phyloP scores from a whole-genome alignment of 2,329 filamentous ascomycete genomes.

The Botryotinia calthae region DNA sequence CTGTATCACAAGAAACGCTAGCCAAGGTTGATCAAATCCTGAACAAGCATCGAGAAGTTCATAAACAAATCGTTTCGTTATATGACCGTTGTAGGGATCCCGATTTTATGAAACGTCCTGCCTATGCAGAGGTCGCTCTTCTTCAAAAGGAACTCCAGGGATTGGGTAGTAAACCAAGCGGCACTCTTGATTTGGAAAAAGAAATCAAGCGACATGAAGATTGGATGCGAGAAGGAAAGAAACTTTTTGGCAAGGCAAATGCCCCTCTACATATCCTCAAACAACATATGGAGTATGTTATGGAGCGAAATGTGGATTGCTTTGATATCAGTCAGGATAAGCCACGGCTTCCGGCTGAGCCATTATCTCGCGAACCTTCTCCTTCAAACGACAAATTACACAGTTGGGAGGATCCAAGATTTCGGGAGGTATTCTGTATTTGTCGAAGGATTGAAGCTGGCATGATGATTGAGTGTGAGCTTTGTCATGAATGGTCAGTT shows the following conservation, averaged over 20 bases:
- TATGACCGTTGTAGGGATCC: conserved; percentile 73
- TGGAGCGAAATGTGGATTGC: conserved; percentile 84
- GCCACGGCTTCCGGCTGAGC: conserved; percentile 85
- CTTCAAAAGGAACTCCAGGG: conserved; percentile 67
- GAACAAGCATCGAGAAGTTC: conserved; percentile 92
- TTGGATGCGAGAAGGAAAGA: conserved; percentile 98
- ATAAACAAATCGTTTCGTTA: conserved; percentile 80
- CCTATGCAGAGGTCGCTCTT: conserved; percentile 74
- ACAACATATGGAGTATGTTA: conserved; percentile 88
- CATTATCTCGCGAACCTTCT: conserved; percentile 78
- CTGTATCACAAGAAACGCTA: conserved; percentile 79
- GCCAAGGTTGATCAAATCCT: conserved; percentile 84
- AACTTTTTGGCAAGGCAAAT: conserved; percentile 96
- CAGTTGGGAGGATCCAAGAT: conserved; percentile 60
- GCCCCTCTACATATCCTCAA: conserved; percentile 94
- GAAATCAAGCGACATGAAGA: conserved; percentile 95
- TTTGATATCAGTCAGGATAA: conserved; percentile 85
- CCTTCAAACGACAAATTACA: conserved; percentile 52
- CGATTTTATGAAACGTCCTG: conserved; percentile 76
- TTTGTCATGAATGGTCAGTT: conserved; percentile 92
- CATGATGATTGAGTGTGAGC: conserved; percentile 99
- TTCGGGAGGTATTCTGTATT: conserved; percentile 89
- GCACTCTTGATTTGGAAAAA: conserved; percentile 88
- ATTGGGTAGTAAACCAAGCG: conserved; percentile 86
- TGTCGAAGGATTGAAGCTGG: conserved; percentile 90